Evolutionary conservation across 305 asterid genomes (phyloP).

Genomic region (Striga hermonthica): DNA sequence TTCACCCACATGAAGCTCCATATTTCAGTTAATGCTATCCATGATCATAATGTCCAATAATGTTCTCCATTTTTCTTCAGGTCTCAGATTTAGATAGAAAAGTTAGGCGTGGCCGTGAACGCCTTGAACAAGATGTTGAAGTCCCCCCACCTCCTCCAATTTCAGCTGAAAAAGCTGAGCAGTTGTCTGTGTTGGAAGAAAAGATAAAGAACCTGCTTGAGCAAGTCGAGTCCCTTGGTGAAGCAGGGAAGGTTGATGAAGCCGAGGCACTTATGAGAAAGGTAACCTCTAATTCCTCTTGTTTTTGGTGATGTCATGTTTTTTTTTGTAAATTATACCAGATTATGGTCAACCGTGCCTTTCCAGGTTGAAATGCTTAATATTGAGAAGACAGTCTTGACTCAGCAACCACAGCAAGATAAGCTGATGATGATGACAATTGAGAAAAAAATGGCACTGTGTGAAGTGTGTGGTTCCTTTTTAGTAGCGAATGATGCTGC

Average conservation of each 20-base stretch:
- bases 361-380: conserved; percentile 87
- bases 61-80: conserved; percentile 31
- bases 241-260: conserved; percentile 97
- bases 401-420: conserved; percentile 68
- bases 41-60: conserved; percentile 11
- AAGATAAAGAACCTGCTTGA: conserved; percentile 90
- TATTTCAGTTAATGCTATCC: neutral
- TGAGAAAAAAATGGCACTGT: conserved; percentile 96
- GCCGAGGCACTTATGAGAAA: conserved; percentile 99
- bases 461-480: conserved; percentile 97
- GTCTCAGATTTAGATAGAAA: conserved; percentile 89
- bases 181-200: conserved; percentile 81
- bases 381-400: conserved; percentile 68
- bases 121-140: conserved; percentile 91
- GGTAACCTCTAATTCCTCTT: conserved; percentile 39
- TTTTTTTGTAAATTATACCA: neutral
- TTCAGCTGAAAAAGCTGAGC: conserved; percentile 91
- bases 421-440: conserved; percentile 70
- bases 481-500: conserved; percentile 96
- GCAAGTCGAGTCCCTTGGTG: conserved; percentile 98
- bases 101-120: conserved; percentile 94
- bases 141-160: conserved; percentile 87
- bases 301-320: neutral
- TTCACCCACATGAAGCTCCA: conserved; percentile 20
- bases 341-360: conserved; percentile 6